Evolutionary conservation across 345 rosid genomes (phyloP).

Genomic region (Eucalyptus regnans): DNA sequence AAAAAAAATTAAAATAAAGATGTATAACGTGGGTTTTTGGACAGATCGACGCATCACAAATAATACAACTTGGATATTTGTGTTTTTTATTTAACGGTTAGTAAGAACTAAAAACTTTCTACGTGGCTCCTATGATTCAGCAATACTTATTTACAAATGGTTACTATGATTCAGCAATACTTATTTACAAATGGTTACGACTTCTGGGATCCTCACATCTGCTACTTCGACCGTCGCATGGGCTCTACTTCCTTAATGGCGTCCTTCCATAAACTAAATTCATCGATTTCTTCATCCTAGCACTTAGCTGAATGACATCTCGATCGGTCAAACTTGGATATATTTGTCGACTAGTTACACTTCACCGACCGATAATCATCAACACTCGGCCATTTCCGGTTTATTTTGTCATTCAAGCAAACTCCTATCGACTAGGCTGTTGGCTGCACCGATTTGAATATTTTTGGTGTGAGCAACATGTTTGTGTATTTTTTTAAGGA

Average conservation of each 20-base stretch:
- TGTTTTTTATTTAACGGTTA: not conserved
- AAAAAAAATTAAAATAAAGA: not conserved
- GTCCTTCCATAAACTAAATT: not conserved
- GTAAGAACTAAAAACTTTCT: accelerated
- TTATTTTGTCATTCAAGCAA: not conserved
- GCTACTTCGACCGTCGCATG: not conserved
- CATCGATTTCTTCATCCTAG: not conserved
- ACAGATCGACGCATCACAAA: not conserved
- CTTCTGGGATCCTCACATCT: not conserved
- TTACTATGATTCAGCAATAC: too few species aligned
- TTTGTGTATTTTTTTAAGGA: too few species aligned
- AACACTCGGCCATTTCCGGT: not conserved
- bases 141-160: not conserved
- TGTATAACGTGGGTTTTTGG: not conserved
- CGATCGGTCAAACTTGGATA: not conserved
- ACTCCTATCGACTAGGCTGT: not conserved
- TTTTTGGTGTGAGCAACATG: not conserved
- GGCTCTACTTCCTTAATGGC: not conserved
- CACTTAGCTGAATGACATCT: not conserved
- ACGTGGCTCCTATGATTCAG: accelerated
- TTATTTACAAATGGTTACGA: not conserved
- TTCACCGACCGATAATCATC: not conserved
- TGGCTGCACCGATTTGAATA: accelerated
- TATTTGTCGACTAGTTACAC: not conserved
- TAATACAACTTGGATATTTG: not conserved